Evolutionary conservation across 345 rosid genomes (phyloP), one percentile per base, ranked within the genome.

Genomic region (Acer saccharum): DNA sequence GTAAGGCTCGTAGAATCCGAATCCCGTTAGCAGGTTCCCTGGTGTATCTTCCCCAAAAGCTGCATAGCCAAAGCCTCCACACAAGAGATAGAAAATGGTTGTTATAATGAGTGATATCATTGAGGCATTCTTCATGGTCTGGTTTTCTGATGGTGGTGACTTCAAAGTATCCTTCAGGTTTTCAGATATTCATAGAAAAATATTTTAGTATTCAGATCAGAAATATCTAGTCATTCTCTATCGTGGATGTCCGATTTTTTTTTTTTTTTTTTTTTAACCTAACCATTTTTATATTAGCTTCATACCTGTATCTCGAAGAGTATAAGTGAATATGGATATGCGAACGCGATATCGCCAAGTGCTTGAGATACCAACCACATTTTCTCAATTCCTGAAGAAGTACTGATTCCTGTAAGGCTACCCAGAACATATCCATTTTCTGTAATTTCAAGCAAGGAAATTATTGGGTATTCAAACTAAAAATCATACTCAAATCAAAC

Each of bases 11-110:
- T 82, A 81, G 84, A 85, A 87, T 32, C 89, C 89, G 11, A 88
- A 86, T 0, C 88, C 89, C 13, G 89, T 86, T 69, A 89, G 68
- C 62, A 89, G 82, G 77, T 89, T 89, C 46, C 92, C 90, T 0
- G 90, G 90, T 0, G 89, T 85, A 41, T 80, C 65, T 7, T 84
- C 79, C 32, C 92, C 90, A 0, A 89, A 89, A 0, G 92, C 92
- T 20, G 87, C 91, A 69, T 88, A 86, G 18, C 89, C 89, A 29
- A 88, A 83, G 29, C 87, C 79, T 60, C 87, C 83, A 52, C 88
- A 86, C n/a, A 73, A 68, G 5, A 86, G 75, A 82, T 84, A 86
- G 82, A 88, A 84, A 54, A 63, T 18, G 11, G 91, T 88, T 2
- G 88, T 86, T 5, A 74, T 3, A 7, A 14, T 0, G 39, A 88